Conservation (phyloP, 2,329 filamentous ascomycete genomes). For the Fusarium pseudograminearum region DNA sequence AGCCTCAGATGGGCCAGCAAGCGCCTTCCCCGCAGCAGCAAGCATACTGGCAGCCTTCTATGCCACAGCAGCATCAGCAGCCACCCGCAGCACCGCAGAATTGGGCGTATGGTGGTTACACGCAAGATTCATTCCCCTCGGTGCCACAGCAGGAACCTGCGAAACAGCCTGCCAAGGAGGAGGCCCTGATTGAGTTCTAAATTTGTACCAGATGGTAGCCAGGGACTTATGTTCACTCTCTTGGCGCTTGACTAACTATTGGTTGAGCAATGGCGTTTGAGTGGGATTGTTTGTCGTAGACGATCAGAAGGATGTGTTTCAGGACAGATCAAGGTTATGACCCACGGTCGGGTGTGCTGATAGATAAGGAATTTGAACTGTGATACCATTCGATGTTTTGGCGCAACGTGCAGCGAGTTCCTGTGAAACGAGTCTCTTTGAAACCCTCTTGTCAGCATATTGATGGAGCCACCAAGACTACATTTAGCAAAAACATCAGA, state of each 20-base stretch:
- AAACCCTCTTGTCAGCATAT: neutral
- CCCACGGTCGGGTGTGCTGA: neutral
- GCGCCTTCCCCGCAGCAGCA: conserved; percentile 51
- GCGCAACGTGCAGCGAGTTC: neutral
- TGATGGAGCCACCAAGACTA: no score
- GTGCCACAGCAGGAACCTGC: conserved; percentile 62
- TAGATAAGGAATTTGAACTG: conserved; percentile 17
- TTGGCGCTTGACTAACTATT: conserved; percentile 1
- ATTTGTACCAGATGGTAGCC: neutral
- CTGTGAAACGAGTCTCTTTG: neutral
- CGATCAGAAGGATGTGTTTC: conserved; percentile 24
- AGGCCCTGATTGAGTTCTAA: conserved; percentile 83
- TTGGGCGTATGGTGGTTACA: conserved; percentile 64
- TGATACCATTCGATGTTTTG: conserved; percentile 13
- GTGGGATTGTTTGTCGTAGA: conserved; percentile 21
- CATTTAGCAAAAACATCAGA: neutral
- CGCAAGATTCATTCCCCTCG: conserved; percentile 73
- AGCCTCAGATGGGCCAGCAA: conserved; percentile 47
- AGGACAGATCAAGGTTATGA: conserved; percentile 3
- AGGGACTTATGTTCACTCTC: neutral
- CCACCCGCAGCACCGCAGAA: conserved; percentile 54
- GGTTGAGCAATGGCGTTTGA: conserved; percentile 28
- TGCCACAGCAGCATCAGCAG: conserved; percentile 48
- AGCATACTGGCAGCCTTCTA: conserved; percentile 54
- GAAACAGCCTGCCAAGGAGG: conserved; percentile 71